phyloP scores from a whole-genome alignment of 2,329 filamentous ascomycete genomes.

The Dendrostoma leiphaemia region DNA sequence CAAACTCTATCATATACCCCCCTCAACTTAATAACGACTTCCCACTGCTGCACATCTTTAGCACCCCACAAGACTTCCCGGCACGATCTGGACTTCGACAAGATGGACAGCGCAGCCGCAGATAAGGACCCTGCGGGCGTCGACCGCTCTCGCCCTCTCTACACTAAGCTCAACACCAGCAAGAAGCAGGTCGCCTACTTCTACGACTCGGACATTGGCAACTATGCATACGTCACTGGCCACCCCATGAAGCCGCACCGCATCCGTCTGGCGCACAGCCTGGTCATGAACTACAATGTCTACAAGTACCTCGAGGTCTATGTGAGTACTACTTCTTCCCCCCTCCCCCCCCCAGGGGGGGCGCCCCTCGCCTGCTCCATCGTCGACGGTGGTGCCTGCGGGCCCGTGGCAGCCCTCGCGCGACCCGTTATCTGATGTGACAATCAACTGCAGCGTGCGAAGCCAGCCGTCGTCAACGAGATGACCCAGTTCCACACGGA shows the following conservation, averaged over 20 bases:
- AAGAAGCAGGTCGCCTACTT: constrained; percentile 93
- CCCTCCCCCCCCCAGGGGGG: constrained; percentile 41
- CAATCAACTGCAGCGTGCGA: constrained; percentile 59
- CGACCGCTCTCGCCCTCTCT: constrained; percentile 44
- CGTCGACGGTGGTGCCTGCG: constrained; percentile 23
- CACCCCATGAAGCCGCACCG: constrained; percentile 99
- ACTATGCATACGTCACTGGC: constrained; percentile 94
- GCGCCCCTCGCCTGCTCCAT: constrained; percentile 28
- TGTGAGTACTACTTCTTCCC: constrained; percentile 52
- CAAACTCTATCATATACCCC: too few relatives aligned
- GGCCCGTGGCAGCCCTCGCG: constrained; percentile 26
- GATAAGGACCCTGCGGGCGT: constrained; percentile 32
- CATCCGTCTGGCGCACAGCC: constrained; percentile 88
- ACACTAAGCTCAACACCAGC: constrained; percentile 40
- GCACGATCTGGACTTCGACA: too few relatives aligned
- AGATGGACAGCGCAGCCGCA: constrained; percentile 5
- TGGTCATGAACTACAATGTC: constrained; percentile 93
- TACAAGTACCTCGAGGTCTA: constrained; percentile 98
- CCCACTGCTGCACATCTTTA: too few relatives aligned
- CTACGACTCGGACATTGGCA: constrained; percentile 97
- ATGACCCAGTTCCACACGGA: constrained; percentile 92
- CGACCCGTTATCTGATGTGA: constrained; percentile 29
- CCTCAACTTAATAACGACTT: too few relatives aligned
- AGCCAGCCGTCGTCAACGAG: constrained; percentile 84
- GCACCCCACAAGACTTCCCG: too few relatives aligned